phyloP scores from a whole-genome alignment of 345 rosid species.

The Linum trigynum region DNA sequence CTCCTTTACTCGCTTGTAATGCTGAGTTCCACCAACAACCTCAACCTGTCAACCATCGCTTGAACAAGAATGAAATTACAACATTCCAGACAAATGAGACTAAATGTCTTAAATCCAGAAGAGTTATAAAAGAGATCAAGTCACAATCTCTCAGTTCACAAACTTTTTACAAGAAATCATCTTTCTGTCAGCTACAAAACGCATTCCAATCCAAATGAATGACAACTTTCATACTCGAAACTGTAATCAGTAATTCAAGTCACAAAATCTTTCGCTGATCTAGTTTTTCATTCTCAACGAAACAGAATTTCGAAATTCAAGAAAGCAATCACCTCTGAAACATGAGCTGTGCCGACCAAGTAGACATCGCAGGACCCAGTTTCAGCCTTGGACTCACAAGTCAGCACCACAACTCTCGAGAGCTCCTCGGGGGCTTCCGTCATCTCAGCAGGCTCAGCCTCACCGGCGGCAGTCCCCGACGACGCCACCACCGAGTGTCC shows the following conservation, averaged over 20 bases:
- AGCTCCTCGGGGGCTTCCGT: slow-evolving; percentile 61
- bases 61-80: not conserved
- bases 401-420: slow-evolving; percentile 45
- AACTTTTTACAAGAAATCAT: not conserved
- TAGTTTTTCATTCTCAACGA: slow-evolving; percentile 13
- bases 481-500: not conserved
- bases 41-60: not conserved
- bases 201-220: slow-evolving; percentile 2
- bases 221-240: no score
- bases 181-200: not conserved
- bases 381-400: slow-evolving; percentile 62
- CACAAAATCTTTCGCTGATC: not conserved
- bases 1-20: no score
- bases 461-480: not conserved
- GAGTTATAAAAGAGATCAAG: not conserved
- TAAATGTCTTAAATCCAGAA: no score
- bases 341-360: slow-evolving; percentile 87
- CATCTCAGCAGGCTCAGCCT: not conserved
- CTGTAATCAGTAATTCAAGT: no score
- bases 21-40: no score
- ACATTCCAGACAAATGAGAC: no score
- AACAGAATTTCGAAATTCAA: slow-evolving; percentile 11
- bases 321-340: slow-evolving; percentile 50
- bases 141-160: not conserved
- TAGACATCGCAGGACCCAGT: slow-evolving; percentile 76